These are phyloP conservation scores for Salicornia ramosissima DNA, from an alignment of 148 eudicot genomes.

Conservation along the genomic window DNA sequence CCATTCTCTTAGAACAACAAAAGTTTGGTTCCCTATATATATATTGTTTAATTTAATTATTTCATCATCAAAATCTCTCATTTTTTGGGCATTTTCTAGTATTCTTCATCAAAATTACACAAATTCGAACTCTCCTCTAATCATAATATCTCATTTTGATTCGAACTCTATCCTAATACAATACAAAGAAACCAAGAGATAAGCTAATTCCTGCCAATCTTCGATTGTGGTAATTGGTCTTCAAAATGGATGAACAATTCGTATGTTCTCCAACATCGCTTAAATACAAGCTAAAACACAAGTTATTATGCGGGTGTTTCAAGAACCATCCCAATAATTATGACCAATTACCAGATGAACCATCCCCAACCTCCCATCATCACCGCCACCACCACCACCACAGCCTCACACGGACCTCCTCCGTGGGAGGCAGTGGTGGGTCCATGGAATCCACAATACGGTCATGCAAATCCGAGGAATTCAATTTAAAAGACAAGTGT, in stretches of 20 bases:
- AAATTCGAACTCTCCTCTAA: too few species aligned
- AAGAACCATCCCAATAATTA: constrained; percentile 7
- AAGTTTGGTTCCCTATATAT: too few species aligned
- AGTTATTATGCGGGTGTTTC: constrained; percentile 36
- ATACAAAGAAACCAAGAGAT: too few species aligned
- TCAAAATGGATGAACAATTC: constrained; percentile 24
- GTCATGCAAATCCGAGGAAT: constrained; percentile 18
- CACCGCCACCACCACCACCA: background rate
- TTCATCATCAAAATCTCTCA: too few species aligned
- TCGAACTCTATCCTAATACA: too few species aligned
- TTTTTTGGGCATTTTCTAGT: too few species aligned
- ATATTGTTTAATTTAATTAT: too few species aligned
- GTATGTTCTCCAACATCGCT: constrained; percentile 22
- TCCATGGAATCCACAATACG: constrained; percentile 7
- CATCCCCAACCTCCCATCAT: constrained; percentile 6
- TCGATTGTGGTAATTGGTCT: background rate
- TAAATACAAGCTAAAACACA: constrained; percentile 27
- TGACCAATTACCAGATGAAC: constrained; percentile 8
- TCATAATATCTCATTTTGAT: too few species aligned
- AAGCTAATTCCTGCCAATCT: too few species aligned
- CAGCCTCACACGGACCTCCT: constrained; percentile 9
- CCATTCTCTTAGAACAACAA: background rate
- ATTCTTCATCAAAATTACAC: too few species aligned
- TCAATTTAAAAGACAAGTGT: constrained; percentile 29
- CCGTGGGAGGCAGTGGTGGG: constrained; percentile 13